These are phyloP conservation scores for Neonothopanus nambi DNA, from an alignment of 1,284 basidiomycete genomes.

Conservation along the genomic window DNA sequence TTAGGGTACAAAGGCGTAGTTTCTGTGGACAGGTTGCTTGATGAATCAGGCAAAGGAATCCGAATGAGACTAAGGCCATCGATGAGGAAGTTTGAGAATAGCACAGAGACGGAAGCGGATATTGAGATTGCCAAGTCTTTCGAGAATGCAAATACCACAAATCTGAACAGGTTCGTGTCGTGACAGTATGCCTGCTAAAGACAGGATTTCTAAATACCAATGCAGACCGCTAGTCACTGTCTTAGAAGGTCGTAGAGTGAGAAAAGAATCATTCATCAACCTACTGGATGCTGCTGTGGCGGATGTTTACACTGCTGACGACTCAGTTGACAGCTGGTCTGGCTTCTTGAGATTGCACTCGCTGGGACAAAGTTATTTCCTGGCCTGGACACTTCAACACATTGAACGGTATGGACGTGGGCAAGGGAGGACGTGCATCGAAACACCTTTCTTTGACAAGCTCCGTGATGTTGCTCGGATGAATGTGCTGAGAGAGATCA, in stretches of 20 bases:
- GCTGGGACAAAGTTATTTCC: slow-evolving; percentile 52
- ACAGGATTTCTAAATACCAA: neutral
- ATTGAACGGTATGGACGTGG: slow-evolving; percentile 42
- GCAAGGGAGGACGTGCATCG: slow-evolving; percentile 35
- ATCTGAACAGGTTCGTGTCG: slow-evolving; percentile 59
- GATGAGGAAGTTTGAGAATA: slow-evolving; percentile 74
- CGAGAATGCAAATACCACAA: slow-evolving; percentile 52
- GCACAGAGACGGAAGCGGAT: slow-evolving; percentile 40
- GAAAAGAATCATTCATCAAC: slow-evolving; percentile 49
- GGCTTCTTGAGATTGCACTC: slow-evolving; percentile 47
- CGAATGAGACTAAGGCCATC: slow-evolving; percentile 65
- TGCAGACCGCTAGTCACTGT: slow-evolving; percentile 67
- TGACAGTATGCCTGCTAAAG: neutral
- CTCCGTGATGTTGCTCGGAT: slow-evolving; percentile 58
- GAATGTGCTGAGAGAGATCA: slow-evolving; percentile 67
- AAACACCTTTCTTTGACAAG: slow-evolving; percentile 59
- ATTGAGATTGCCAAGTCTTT: slow-evolving; percentile 75
- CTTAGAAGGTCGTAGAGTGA: slow-evolving; percentile 64
- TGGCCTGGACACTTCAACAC: slow-evolving; percentile 50
- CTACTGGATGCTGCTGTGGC: slow-evolving; percentile 58
- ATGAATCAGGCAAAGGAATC: slow-evolving; percentile 36
- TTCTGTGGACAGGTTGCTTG: slow-evolving; percentile 56
- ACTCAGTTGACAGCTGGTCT: slow-evolving; percentile 48
- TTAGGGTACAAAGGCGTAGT: slow-evolving; percentile 79
- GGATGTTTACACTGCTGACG: slow-evolving; percentile 54